A percentile compares a stretch with the other conserved stretches of the same genome.
Conservation (phyloP, 2,329 filamentous ascomycete species). For the Nigrospora oryzae region DNA sequence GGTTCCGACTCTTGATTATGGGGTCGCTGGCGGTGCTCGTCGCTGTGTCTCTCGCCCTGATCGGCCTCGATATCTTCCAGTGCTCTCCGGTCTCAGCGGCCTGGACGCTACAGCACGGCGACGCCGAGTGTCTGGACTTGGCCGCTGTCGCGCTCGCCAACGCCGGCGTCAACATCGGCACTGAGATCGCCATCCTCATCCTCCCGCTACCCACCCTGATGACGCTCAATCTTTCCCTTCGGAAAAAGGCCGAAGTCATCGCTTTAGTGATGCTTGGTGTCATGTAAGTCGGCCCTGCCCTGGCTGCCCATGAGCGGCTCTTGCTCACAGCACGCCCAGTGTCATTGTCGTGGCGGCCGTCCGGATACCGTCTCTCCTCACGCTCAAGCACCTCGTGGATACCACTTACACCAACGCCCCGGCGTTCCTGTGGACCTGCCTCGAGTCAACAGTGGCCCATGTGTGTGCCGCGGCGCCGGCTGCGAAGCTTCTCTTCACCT, state of each 20-base stretch:
- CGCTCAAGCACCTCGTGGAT: not conserved
- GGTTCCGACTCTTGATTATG: not conserved
- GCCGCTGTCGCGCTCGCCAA: not conserved
- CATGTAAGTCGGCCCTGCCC: not conserved
- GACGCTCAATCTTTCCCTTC: not conserved
- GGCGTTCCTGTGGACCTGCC: conserved; percentile 1
- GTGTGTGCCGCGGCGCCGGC: not conserved
- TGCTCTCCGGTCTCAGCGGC: not conserved
- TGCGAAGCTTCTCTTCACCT: not conserved
- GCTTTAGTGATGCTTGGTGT: not conserved
- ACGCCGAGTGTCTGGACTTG: not conserved
- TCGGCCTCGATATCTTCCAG: not conserved
- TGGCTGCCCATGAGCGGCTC: not conserved
- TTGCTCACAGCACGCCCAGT: not conserved
- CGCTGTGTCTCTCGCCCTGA: not conserved
- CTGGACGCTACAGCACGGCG: conserved; percentile 1
- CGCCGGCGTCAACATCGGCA: not conserved
- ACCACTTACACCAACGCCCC: conserved; percentile 1
- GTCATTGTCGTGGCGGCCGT: not conserved
- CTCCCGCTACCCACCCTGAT: not conserved
- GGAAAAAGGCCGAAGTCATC: not conserved
- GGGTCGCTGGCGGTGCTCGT: not conserved
- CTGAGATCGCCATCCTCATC: not conserved
- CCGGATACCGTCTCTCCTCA: not conserved
- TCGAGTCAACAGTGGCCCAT: not conserved